Percentiles rank a stretch among this genome's conserved stretches.
phyloP scores from a whole-genome alignment of 805 yeast genomes.

The Starmerella stigmatis region DNA sequence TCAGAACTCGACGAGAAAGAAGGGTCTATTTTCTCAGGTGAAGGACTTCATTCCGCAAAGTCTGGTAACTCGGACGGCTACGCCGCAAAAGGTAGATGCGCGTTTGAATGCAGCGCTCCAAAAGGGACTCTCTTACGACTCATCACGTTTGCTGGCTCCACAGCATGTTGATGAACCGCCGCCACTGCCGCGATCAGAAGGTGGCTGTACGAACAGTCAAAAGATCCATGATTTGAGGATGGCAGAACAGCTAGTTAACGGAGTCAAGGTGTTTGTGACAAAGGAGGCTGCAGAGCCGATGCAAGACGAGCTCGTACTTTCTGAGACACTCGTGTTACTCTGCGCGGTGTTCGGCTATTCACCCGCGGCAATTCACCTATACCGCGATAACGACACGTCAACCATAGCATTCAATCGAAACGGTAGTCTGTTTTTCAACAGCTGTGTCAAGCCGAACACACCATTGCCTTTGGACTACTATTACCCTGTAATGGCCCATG shows the following conservation, averaged over 20 bases:
- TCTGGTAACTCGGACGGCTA: neutral
- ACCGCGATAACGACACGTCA: constrained; percentile 15
- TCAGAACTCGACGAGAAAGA: neutral
- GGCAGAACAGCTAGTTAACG: neutral
- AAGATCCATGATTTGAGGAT: neutral
- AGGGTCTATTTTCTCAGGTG: neutral
- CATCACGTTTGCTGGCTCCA: neutral
- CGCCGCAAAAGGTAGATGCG: neutral
- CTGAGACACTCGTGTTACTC: constrained; percentile 4
- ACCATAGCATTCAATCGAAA: constrained; percentile 33
- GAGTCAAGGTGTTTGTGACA: constrained; percentile 2
- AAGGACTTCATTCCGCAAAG: neutral
- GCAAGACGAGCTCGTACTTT: constrained; percentile 13
- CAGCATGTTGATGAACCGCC: constrained; percentile 11
- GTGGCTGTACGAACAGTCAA: neutral
- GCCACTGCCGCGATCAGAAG: constrained; percentile 2
- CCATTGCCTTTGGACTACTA: constrained; percentile 28
- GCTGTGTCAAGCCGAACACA: constrained; percentile 17
- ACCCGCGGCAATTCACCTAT: constrained; percentile 7
- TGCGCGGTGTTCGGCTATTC: constrained; percentile 10
- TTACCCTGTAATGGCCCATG: constrained; percentile 34
- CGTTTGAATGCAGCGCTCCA: neutral
- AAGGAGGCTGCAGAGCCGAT: neutral
- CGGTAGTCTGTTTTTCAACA: constrained; percentile 34
- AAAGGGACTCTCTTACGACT: neutral